Conservation (phyloP, 2,329 filamentous ascomycete species). For the Mycosphaerelloides madeirae region DNA sequence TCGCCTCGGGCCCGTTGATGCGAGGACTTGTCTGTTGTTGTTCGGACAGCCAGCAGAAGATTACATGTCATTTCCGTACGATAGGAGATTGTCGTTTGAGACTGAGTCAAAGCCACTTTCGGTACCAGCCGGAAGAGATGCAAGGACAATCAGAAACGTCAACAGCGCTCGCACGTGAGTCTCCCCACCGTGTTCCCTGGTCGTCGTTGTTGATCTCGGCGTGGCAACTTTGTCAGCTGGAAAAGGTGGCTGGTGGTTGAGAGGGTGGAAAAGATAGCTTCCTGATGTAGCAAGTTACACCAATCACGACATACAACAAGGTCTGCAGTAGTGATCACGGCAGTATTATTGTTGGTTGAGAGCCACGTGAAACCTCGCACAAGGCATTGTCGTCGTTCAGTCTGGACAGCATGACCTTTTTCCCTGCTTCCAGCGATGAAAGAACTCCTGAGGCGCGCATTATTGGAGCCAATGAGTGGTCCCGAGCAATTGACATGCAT, state of each 20-base stretch:
- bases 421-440: neutral
- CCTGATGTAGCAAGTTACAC: neutral
- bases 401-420: slow-evolving; percentile 1
- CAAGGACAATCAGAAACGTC: too few species aligned
- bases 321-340: slow-evolving; percentile 5
- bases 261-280: neutral
- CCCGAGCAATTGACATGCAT: slow-evolving; percentile 4
- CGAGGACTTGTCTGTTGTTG: too few species aligned
- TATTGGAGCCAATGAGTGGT: neutral
- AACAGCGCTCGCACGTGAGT: neutral
- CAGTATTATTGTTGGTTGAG: neutral
- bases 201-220: too few species aligned
- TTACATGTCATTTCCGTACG: too few species aligned
- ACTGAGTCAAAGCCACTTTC: neutral
- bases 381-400: slow-evolving; percentile 1
- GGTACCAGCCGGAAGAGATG: too few species aligned
- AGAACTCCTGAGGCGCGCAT: slow-evolving; percentile 8
- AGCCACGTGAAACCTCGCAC: slow-evolving; percentile 9
- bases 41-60: too few species aligned
- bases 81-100: neutral
- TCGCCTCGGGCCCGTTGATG: too few species aligned
- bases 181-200: too few species aligned
- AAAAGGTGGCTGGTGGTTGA: neutral
- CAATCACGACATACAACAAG: neutral
- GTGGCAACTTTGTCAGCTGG: neutral